Conservation (phyloP, 139 green algal species). For the Ulvella scutata region DNA sequence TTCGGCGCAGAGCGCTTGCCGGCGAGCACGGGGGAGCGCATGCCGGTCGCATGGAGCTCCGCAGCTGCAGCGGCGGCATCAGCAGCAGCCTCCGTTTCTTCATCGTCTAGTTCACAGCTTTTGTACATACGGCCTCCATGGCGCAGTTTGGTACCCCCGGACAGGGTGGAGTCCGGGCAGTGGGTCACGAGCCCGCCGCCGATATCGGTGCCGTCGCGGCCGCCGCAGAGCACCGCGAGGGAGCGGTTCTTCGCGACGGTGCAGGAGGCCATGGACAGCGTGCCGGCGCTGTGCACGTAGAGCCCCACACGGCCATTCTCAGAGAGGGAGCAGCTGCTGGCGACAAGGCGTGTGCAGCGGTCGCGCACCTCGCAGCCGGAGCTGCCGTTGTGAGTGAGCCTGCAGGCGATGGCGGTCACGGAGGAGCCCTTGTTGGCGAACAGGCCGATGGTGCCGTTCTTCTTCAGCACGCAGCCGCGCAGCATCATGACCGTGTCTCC, state of each 20-base stretch:
- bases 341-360: neutral
- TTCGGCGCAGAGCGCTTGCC: no score
- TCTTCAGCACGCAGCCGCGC: neutral
- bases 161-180: neutral
- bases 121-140: neutral
- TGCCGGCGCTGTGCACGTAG: neutral
- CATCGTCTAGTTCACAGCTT: neutral
- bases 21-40: no score
- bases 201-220: neutral
- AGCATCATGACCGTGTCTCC: neutral
- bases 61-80: no score
- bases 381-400: neutral
- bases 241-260: neutral
- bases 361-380: neutral
- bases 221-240: neutral
- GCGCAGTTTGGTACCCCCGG: neutral
- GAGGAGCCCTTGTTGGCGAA: constrained; percentile 3
- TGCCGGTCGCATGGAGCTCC: no score
- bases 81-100: neutral
- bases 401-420: neutral
- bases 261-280: neutral
- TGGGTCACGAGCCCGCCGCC: neutral
- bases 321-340: neutral
- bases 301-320: neutral
- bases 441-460: neutral